These are phyloP conservation scores for Rhododendron simsii DNA, from an alignment of 148 eudicot species.

Conservation along the genomic window DNA sequence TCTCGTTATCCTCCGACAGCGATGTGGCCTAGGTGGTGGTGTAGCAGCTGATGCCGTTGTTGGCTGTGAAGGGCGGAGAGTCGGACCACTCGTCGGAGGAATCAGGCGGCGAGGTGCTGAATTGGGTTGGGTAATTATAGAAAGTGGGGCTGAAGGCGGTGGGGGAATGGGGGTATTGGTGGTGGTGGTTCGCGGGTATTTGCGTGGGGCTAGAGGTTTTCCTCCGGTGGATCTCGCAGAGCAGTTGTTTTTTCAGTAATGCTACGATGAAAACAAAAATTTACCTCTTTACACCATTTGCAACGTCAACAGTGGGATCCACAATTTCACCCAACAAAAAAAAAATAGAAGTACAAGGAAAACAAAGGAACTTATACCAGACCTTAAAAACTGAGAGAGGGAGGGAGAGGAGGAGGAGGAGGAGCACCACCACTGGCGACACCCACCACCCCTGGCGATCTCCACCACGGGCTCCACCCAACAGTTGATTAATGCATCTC, in stretches of 20 bases:
- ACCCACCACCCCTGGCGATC: no score
- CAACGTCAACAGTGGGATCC: no score
- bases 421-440: no score
- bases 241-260: slow-evolving; percentile 34
- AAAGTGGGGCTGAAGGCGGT: slow-evolving; percentile 3
- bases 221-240: slow-evolving; percentile 51
- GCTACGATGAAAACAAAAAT: no score
- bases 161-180: slow-evolving; percentile 20
- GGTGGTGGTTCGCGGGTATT: slow-evolving; percentile 15
- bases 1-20: slow-evolving; percentile 69
- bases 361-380: no score
- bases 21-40: slow-evolving; percentile 28
- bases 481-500: no score
- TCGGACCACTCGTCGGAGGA: slow-evolving; percentile 51
- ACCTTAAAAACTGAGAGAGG: no score
- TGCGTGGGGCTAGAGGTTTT: slow-evolving; percentile 23
- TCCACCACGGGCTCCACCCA: no score
- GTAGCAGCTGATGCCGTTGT: not conserved
- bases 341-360: no score
- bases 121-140: slow-evolving; percentile 34
- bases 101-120: slow-evolving; percentile 58
- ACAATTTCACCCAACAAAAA: no score
- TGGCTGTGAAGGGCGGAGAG: slow-evolving; percentile 21
- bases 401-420: no score
- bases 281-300: no score